These are phyloP conservation scores for Parascedosporium putredinis DNA, from an alignment of 2,329 filamentous ascomycete genomes.

Conservation along the genomic window DNA sequence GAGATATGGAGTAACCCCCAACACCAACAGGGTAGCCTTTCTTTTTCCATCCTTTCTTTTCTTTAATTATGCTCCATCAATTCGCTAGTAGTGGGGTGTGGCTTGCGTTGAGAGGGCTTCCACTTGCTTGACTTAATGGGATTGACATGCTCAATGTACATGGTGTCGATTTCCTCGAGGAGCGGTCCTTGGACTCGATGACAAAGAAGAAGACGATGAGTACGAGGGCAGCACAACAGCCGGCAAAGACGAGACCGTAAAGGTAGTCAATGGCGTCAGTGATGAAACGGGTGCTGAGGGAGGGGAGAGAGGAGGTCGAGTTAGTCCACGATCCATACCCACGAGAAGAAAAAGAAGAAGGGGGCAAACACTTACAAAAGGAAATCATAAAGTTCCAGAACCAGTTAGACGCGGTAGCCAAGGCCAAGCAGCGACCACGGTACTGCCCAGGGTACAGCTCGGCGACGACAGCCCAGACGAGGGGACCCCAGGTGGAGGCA, in stretches of 20 bases:
- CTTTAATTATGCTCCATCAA: background rate
- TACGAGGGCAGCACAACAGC: constrained; percentile 52
- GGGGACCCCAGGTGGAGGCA: constrained; percentile 60
- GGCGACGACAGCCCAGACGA: constrained; percentile 55
- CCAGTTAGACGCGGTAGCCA: constrained; percentile 51
- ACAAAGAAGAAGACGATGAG: constrained; percentile 66
- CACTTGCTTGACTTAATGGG: constrained; percentile 33
- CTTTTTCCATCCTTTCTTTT: background rate
- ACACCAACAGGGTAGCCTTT: no score
- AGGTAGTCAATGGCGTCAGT: constrained; percentile 57
- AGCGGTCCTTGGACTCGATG: constrained; percentile 61
- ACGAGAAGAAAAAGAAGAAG: background rate
- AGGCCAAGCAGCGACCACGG: constrained; percentile 41
- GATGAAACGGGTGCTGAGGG: constrained; percentile 56
- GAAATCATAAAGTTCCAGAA: constrained; percentile 53
- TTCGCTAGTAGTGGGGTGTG: background rate
- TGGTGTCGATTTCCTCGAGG: constrained; percentile 69
- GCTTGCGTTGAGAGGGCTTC: constrained; percentile 15
- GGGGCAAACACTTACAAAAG: constrained; percentile 26
- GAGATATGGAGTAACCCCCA: no score
- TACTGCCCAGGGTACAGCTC: constrained; percentile 54
- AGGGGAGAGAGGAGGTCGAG: constrained; percentile 14
- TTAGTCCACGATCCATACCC: background rate
- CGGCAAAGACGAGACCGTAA: constrained; percentile 63
- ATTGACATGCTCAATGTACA: constrained; percentile 51